phyloP scores from a whole-genome alignment of 169 alveolate species.

The Plasmodium gallinaceum region DNA sequence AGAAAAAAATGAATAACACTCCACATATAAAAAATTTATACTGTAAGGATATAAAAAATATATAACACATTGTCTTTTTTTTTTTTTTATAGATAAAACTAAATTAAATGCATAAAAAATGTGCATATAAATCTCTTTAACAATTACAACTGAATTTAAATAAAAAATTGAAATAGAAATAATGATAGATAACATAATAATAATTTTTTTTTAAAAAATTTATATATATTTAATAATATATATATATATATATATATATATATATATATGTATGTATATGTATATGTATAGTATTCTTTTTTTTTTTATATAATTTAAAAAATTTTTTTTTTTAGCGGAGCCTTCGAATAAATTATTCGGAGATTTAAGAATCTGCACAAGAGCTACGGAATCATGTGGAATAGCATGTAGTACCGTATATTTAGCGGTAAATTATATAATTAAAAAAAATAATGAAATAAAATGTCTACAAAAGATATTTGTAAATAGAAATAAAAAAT shows the following conservation, averaged over 20 bases:
- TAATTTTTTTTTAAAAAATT: background rate
- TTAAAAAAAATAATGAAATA: background rate
- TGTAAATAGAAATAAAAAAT: no score
- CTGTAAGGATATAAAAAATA: constrained; percentile 29
- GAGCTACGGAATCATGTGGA: constrained; percentile 59
- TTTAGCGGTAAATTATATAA: constrained; percentile 36
- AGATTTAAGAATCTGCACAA: constrained; percentile 52
- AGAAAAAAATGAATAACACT: constrained; percentile 28
- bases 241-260: background rate
- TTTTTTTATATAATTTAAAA: background rate
- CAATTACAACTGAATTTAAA: no score
- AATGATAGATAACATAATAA: no score
- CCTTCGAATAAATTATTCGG: constrained; percentile 41
- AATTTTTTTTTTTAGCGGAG: constrained; percentile 36
- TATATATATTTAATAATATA: background rate
- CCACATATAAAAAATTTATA: constrained; percentile 58
- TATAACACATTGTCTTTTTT: background rate
- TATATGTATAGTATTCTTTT: background rate
- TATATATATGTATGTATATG: background rate
- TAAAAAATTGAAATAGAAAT: no score
- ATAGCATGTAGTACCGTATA: constrained; percentile 64
- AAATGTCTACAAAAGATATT: no score
- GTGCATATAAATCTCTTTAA: no score
- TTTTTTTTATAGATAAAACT: background rate
- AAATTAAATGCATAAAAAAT: no score